A percentile compares a stretch with the other conserved stretches of the same genome.
These are phyloP conservation scores for Fraxinus cuspidata DNA, from an alignment of 257 asterid species.

Conservation along the genomic window DNA sequence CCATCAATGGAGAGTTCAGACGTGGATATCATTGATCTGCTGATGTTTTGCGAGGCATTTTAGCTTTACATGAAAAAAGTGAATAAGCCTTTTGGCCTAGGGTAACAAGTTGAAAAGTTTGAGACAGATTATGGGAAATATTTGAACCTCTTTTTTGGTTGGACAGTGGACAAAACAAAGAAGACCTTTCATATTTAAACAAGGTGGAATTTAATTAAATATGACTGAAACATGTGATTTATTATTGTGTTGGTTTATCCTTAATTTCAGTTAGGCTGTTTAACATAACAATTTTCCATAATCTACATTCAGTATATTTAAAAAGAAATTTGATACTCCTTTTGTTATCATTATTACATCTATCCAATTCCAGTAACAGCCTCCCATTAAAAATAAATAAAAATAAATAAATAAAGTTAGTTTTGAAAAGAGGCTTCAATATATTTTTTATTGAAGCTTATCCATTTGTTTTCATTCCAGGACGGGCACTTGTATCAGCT, in stretches of 20 bases:
- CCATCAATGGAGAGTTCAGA: background rate
- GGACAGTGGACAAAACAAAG: background rate
- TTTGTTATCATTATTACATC: background rate
- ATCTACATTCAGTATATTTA: background rate
- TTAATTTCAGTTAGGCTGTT: too few species aligned
- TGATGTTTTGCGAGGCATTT: background rate
- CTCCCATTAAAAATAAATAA: too few species aligned
- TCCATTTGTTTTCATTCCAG: conserved; percentile 38
- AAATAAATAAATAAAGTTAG: background rate
- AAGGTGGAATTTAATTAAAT: too few species aligned
- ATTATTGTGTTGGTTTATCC: background rate
- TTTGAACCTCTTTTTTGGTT: background rate
- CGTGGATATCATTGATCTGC: background rate
- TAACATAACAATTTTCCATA: too few species aligned
- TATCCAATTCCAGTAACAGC: background rate
- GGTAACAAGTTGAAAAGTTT: background rate
- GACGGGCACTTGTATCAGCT: conserved; percentile 82
- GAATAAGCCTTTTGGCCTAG: background rate
- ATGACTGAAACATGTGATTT: too few species aligned
- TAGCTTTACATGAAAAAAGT: background rate
- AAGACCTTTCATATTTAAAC: background rate
- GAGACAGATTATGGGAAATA: background rate
- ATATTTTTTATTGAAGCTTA: background rate
- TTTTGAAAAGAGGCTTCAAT: too few species aligned
- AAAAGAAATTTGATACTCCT: background rate